Percentiles rank a stretch among this genome's conserved stretches.
These are phyloP conservation scores for Acmispon strigosus DNA, from an alignment of 306 rosid species.

Conservation along the genomic window DNA sequence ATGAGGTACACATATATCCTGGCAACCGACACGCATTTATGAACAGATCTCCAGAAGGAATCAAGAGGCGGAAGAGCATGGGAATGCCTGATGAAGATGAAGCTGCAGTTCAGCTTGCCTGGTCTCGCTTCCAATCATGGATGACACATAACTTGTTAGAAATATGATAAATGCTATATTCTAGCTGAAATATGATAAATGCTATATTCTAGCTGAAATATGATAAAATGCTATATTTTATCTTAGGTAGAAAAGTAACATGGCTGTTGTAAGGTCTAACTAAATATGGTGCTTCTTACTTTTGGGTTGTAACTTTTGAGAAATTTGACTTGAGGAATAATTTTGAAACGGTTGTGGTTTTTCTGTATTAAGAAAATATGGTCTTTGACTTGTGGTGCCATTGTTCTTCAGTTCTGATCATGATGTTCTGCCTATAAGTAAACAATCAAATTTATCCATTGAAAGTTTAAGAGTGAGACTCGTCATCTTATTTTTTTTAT, in stretches of 20 bases:
- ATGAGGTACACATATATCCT: slow-evolving; percentile 72
- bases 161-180: neutral
- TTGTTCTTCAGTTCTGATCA: too few species aligned
- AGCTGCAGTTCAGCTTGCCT: slow-evolving; percentile 67
- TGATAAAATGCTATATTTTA: neutral
- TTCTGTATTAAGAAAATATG: too few species aligned
- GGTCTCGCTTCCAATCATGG: slow-evolving; percentile 93
- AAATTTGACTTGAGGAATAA: too few species aligned
- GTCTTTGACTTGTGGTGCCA: too few species aligned
- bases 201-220: neutral
- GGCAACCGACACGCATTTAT: slow-evolving; percentile 85
- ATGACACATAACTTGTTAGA: slow-evolving; percentile 53
- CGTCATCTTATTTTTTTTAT: too few species aligned
- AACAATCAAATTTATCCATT: too few species aligned
- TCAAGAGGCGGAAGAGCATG: slow-evolving; percentile 79
- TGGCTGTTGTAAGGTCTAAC: too few species aligned
- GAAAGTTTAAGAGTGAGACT: too few species aligned
- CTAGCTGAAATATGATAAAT: neutral
- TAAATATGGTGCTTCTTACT: too few species aligned
- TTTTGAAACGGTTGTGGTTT: too few species aligned
- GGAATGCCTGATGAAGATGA: slow-evolving; percentile 78
- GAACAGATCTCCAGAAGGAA: slow-evolving; percentile 84
- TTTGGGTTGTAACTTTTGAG: too few species aligned
- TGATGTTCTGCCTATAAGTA: too few species aligned
- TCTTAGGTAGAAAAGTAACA: neutral